Evolutionary conservation across 192 early-diverging fungal species (phyloP), one percentile per base, ranked within the genome.

Genomic region (Coemansia sp.): DNA sequence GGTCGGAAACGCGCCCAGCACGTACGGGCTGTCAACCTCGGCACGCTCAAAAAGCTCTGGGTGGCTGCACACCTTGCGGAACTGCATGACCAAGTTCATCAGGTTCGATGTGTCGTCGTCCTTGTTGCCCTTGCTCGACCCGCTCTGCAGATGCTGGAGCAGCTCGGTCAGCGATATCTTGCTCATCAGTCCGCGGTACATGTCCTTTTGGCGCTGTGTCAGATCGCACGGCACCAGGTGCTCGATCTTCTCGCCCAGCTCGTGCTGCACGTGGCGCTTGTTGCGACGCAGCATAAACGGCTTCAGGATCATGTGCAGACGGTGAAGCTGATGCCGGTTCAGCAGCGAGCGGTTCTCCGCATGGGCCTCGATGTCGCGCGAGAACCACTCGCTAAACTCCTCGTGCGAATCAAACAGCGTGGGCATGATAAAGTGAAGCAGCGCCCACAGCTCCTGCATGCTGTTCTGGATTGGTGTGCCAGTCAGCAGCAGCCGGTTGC

Each of bases 391-490:
- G 66, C 95, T 92, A 77, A 99, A 99, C 49, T 92, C 93, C 22
- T 95, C 93, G 0, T 92, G 84, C 3, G 90, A 92, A 60, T 87
- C 89, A 82, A 99, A 97, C 27, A 99, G 90, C 65, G 97, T 95
- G 5, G 97, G 97, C 25, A 99, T 75, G 67, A 99, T 69, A 66
- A 99, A 99, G 73, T 99, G 97, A 6, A 99, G 83, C 56, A 99
- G 77, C 14, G 95, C 94, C 97, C 97, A 99, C n/a, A 99, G 83
- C 75, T 99, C 97, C 62, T 97, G 94, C 12, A 98, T 81, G 55
- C 97, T 95, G 85, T 99, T 99, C 67, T 97, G 95, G 18, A 98
- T 84, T 16, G 95, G 95, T 0, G 95, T 98, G 56, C 95, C 95
- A 0, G 95, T 96, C 11, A 98, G 88, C 32, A 98, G 72, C 48